Evolutionary conservation across 2,329 filamentous ascomycete species (phyloP).

Genomic region (Nannizzia gypsea): DNA sequence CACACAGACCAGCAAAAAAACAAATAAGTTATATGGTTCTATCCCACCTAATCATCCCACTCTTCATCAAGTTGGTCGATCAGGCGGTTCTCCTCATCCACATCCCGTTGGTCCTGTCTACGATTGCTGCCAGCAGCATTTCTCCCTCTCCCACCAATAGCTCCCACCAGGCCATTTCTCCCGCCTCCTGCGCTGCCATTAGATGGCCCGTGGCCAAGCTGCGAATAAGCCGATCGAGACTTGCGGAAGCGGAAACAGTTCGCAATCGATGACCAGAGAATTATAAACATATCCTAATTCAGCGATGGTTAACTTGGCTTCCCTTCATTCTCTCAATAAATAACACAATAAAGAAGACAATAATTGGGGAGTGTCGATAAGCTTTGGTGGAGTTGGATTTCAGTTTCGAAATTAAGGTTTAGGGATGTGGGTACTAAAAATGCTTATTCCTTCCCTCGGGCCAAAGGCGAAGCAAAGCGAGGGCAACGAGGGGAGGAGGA

Average conservation of each 20-base stretch:
- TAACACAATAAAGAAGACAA: neutral
- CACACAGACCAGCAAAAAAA: neutral
- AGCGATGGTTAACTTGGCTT: neutral
- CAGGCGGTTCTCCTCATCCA: slow-evolving; percentile 80
- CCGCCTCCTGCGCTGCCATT: slow-evolving; percentile 13
- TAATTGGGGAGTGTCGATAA: neutral
- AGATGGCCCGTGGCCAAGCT: slow-evolving; percentile 18
- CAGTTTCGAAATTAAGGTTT: slow-evolving; percentile 2
- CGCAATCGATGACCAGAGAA: slow-evolving; percentile 32
- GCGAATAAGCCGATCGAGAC: slow-evolving; percentile 25
- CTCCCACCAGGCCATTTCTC: slow-evolving; percentile 24
- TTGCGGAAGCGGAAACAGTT: slow-evolving; percentile 27
- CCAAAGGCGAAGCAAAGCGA: neutral
- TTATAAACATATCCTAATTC: slow-evolving; percentile 34
- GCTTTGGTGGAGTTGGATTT: neutral
- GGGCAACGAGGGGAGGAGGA: neutral
- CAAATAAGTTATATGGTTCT: neutral
- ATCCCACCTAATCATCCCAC: slow-evolving; percentile 59
- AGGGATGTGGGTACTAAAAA: neutral
- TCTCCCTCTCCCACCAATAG: slow-evolving; percentile 23
- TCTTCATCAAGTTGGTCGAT: slow-evolving; percentile 96
- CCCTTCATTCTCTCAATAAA: neutral
- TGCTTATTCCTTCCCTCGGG: slow-evolving; percentile 1
- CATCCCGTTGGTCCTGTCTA: slow-evolving; percentile 26
- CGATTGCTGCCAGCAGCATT: slow-evolving; percentile 30